Evolutionary conservation across 2,329 filamentous ascomycete species (phyloP).

Genomic region (Chrysosporium keratinophilum): DNA sequence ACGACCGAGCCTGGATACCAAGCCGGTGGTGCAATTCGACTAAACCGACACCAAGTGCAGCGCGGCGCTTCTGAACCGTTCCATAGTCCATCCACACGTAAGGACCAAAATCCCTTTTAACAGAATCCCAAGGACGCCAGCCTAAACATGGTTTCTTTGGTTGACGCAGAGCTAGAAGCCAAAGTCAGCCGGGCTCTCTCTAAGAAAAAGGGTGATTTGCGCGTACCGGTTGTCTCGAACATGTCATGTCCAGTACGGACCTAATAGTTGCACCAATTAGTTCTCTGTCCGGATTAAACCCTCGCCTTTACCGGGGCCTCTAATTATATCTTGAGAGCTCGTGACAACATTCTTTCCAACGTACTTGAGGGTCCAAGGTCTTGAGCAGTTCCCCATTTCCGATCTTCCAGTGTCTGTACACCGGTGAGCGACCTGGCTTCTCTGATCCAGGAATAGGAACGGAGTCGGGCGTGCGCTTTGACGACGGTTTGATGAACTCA

Average conservation of each 20-base stretch:
- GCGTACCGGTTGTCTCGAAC: constrained; percentile 55
- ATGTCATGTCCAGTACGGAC: constrained; percentile 65
- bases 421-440: constrained; percentile 57
- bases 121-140: constrained; percentile 65
- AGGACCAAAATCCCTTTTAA: constrained; percentile 60
- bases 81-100: constrained; percentile 78
- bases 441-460: constrained; percentile 66
- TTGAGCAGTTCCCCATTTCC: constrained; percentile 57
- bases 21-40: constrained; percentile 67
- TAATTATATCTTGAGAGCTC: background rate
- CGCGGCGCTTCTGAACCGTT: constrained; percentile 66
- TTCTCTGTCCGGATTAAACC: background rate
- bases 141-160: constrained; percentile 68
- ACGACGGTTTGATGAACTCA: constrained; percentile 43
- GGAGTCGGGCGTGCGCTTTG: constrained; percentile 66
- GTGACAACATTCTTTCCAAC: constrained; percentile 16
- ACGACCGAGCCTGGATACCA: constrained; percentile 56
- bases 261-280: constrained; percentile 20
- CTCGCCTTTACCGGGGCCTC: background rate
- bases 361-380: constrained; percentile 58
- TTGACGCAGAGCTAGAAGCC: constrained; percentile 41
- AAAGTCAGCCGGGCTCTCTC: constrained; percentile 10
- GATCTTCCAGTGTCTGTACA: constrained; percentile 78
- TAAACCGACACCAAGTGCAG: constrained; percentile 75
- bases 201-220: background rate